Evolutionary conservation across 805 yeast species (phyloP).

Genomic region (Candida krabiensis): DNA sequence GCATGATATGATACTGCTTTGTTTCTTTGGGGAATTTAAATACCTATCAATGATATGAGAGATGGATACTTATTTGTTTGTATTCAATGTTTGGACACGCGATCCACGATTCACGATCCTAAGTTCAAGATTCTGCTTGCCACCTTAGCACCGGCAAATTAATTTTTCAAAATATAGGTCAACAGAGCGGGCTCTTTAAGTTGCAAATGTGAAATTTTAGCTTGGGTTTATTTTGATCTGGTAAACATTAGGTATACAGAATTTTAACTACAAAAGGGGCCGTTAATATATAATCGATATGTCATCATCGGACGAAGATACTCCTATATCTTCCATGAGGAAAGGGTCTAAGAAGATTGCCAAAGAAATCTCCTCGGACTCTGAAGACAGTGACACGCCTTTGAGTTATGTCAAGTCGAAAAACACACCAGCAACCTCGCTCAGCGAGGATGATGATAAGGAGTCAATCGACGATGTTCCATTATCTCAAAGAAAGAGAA

Average conservation of each 20-base stretch:
- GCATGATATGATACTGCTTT: neutral
- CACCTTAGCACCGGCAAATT: no score
- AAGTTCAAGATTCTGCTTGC: no score
- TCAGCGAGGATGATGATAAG: constrained; percentile 19
- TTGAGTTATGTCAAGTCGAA: constrained; percentile 4
- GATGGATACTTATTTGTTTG: no score
- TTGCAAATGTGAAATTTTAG: no score
- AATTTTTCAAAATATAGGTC: no score
- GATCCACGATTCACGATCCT: no score
- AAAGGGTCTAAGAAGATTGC: constrained; percentile 3
- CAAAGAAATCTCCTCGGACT: constrained; percentile 7
- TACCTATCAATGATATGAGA: no score
- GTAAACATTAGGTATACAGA: no score
- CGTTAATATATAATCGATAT: constrained; percentile 3
- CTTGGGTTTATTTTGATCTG: no score
- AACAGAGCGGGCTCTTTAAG: no score
- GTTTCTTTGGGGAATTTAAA: no score
- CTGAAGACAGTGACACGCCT: constrained; percentile 14
- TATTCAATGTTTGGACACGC: no score
- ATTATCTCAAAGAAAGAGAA: constrained; percentile 10
- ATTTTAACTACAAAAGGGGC: neutral
- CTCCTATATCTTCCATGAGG: constrained; percentile 11
- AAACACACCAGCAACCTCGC: constrained; percentile 18
- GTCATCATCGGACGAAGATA: constrained; percentile 23
- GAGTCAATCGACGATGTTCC: constrained; percentile 15